These are phyloP conservation scores for Ophiocordyceps australis DNA, from an alignment of 2,329 filamentous ascomycete genomes.

Conservation along the genomic window DNA sequence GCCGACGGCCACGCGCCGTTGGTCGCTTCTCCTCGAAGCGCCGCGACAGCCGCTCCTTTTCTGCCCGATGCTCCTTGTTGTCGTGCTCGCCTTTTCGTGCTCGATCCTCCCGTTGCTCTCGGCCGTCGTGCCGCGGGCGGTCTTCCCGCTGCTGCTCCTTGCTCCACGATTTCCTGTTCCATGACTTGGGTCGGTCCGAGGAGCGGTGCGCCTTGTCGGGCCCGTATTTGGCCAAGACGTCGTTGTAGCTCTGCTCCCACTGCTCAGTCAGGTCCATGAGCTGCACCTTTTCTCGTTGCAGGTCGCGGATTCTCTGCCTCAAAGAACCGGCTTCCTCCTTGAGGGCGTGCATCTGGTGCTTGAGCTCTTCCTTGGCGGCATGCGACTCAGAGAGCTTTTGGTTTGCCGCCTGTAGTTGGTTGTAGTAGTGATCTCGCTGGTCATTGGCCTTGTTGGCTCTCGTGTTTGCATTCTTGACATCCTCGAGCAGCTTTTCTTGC, in stretches of 20 bases:
- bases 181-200: too few relatives aligned
- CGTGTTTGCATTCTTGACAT: constrained; percentile 6
- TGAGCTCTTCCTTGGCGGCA: constrained; percentile 5
- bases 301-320: constrained; percentile 7
- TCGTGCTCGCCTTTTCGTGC: constrained; percentile 7
- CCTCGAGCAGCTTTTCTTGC: constrained; percentile 5
- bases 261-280: constrained; percentile 5
- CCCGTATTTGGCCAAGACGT: constrained; percentile 11
- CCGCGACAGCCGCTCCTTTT: constrained; percentile 17
- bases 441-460: constrained; percentile 7
- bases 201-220: too few relatives aligned
- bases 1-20: constrained; percentile 7
- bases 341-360: constrained; percentile 3
- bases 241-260: constrained; percentile 6
- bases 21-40: constrained; percentile 17
- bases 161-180: constrained; percentile 11
- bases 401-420: constrained; percentile 10
- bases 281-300: constrained; percentile 8
- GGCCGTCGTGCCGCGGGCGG: too few relatives aligned
- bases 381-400: constrained; percentile 11
- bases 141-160: constrained; percentile 6
- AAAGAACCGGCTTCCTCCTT: constrained; percentile 4
- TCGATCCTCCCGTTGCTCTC: constrained; percentile 8
- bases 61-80: constrained; percentile 9
- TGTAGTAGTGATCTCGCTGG: constrained; percentile 9